Percentiles rank a stretch among this genome's conserved stretches.
Conservation (phyloP, 2,329 filamentous ascomycete species). For the Neonectria sp. region DNA sequence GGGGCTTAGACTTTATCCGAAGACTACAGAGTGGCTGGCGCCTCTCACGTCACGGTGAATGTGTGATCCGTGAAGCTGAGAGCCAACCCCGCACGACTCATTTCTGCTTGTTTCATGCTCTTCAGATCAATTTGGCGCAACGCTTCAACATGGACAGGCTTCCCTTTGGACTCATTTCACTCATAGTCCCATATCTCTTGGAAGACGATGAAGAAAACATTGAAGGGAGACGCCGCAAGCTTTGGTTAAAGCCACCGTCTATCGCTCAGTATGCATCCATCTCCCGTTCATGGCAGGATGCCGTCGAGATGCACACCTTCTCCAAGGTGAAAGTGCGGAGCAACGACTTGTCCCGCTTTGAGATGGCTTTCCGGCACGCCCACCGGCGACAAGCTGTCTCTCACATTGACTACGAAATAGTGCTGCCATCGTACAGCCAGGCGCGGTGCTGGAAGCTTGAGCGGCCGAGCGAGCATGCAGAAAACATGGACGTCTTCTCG, state of each 20-base stretch:
- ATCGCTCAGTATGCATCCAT: conserved; percentile 20
- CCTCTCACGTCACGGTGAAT: neutral
- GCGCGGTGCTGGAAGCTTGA: conserved; percentile 23
- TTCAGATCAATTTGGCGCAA: neutral
- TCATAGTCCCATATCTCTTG: conserved; percentile 5
- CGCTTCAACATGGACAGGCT: neutral
- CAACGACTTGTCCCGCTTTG: conserved; percentile 6
- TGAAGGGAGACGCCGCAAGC: neutral
- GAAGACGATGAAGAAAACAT: conserved; percentile 2
- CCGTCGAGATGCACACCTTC: conserved; percentile 9
- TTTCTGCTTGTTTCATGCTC: neutral
- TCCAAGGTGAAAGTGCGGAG: neutral
- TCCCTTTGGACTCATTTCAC: neutral
- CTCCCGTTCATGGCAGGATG: conserved; percentile 19
- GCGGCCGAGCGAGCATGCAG: conserved; percentile 15
- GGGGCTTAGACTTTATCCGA: neutral
- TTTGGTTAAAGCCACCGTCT: conserved; percentile 10
- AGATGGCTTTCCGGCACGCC: neutral
- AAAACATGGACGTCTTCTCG: conserved; percentile 13
- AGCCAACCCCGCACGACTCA: conserved; percentile 1
- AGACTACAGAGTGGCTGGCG: neutral
- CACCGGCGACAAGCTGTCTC: neutral
- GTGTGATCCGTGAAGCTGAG: neutral
- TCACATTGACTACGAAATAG: conserved; percentile 2
- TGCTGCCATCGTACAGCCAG: conserved; percentile 14